Evolutionary conservation across 305 asterid species (phyloP), one percentile per base, ranked within the genome.

Genomic region (Caryopteris hybrid): DNA sequence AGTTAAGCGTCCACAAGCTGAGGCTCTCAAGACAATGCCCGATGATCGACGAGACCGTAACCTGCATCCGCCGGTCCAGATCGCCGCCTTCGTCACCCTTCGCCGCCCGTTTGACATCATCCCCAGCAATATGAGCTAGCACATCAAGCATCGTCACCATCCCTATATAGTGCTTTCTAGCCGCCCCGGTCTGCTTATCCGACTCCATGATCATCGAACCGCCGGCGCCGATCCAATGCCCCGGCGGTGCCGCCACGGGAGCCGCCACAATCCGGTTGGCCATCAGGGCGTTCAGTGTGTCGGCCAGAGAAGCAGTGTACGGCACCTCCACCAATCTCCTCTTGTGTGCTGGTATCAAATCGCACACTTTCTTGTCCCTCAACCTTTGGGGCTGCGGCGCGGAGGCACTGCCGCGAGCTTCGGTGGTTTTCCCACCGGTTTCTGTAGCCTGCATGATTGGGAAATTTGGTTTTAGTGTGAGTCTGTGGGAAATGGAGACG

Each of bases 181-280:
- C 89, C 1, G 83, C 88, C 66, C 97, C 99, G 0, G 97, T 91
- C 62, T 80, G 89, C 79, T 91, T 93, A 76, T 93, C 99, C 66
- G 89, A 52, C 78, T 91, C 96, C 75, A 93, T 13, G 4, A 93
- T 90, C 99, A 93, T 93, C 8, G 99, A 88, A 3, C 99, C 99
- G 0, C 99, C 99, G 12, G 99, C 96, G 1, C 97, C 99, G n/a
- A 93, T 93, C 96, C 95, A 93, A 17, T 90, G 97, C 0, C 99
- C 99, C 10, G 96, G 99, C 1, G 99, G 99, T 11, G 99, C 96
- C 14, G 97, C 99, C 81, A 90, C 97, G 0, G 97, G 95, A 8
- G 77, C 90, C 10, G 97, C 92, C 76, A 78, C 68, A 29, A 93
- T 79, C 25, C 84, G 73, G 80, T 87, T 86, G 0, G 92, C 94